phyloP scores from a whole-genome alignment of 1,284 basidiomycete genomes.

The Melampsora americana region DNA sequence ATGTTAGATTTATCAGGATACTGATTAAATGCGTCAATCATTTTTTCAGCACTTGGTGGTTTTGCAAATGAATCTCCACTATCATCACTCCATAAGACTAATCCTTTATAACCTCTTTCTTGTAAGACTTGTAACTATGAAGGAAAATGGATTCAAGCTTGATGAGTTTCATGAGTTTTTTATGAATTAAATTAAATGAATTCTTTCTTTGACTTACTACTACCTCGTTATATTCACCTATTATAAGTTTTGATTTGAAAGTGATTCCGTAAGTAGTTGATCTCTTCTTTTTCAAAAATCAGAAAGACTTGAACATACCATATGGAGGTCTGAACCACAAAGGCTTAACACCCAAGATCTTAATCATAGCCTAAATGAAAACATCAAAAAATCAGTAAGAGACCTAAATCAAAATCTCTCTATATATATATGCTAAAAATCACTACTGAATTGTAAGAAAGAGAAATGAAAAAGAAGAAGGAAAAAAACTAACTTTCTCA shows the following conservation, averaged over 20 bases:
- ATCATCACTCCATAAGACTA: constrained; percentile 1
- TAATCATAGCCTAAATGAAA: constrained; percentile 21
- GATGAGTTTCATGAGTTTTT: not conserved
- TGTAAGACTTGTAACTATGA: not conserved
- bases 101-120: constrained; percentile 12
- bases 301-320: constrained; percentile 12
- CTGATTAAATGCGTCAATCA: not conserved
- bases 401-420: no score
- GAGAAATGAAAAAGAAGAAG: not conserved
- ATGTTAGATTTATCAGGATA: not conserved
- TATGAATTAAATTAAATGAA: not conserved
- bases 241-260: not conserved
- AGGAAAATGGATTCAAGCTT: not conserved
- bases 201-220: constrained; percentile 11
- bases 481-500: constrained; percentile 10
- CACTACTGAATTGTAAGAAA: not conserved
- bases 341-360: constrained; percentile 38
- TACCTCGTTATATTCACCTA: constrained; percentile 39
- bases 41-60: not conserved
- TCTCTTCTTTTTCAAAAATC: not conserved
- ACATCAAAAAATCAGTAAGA: not conserved
- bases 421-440: not conserved
- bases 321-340: constrained; percentile 31
- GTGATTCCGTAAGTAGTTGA: not conserved
- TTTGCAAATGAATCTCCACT: not conserved